A percentile compares a stretch with the other conserved stretches of the same genome.
Conservation (phyloP, 129 eudicot species). For the Centrapalus pauciflorus region DNA sequence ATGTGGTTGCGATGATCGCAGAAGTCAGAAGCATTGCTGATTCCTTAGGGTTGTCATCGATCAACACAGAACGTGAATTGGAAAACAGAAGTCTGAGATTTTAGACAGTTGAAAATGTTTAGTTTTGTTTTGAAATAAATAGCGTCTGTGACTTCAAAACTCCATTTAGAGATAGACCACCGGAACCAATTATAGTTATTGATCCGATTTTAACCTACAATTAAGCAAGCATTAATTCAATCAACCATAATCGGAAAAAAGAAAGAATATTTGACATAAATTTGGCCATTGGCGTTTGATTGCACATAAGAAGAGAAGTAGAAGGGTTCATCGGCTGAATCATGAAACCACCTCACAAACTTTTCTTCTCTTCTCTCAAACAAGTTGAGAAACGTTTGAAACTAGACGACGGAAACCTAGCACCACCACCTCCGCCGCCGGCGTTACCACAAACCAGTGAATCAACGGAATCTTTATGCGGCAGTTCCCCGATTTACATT, state of each 20-base stretch:
- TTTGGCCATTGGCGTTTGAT: not conserved
- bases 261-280: too few species aligned
- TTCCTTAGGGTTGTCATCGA: slow-evolving; percentile 41
- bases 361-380: slow-evolving; percentile 70
- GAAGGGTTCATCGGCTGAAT: too few species aligned
- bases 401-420: slow-evolving; percentile 31
- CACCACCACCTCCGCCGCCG: slow-evolving; percentile 17
- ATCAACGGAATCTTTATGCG: slow-evolving; percentile 39
- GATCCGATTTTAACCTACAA: too few species aligned
- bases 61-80: slow-evolving; percentile 14
- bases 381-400: slow-evolving; percentile 64
- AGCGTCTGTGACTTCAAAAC: too few species aligned
- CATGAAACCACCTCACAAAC: slow-evolving; percentile 28
- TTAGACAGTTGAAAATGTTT: slow-evolving; percentile 24
- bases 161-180: too few species aligned
- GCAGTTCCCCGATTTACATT: slow-evolving; percentile 50
- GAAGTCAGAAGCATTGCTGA: slow-evolving; percentile 77
- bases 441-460: slow-evolving; percentile 3
- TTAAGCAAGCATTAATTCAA: too few species aligned
- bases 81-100: slow-evolving; percentile 33
- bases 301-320: too few species aligned
- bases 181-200: too few species aligned
- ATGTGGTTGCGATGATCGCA: slow-evolving; percentile 90
- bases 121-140: slow-evolving; percentile 12
- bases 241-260: too few species aligned